phyloP scores from a whole-genome alignment of 1,139 yeast genomes.

The Candida sanyaensis region DNA sequence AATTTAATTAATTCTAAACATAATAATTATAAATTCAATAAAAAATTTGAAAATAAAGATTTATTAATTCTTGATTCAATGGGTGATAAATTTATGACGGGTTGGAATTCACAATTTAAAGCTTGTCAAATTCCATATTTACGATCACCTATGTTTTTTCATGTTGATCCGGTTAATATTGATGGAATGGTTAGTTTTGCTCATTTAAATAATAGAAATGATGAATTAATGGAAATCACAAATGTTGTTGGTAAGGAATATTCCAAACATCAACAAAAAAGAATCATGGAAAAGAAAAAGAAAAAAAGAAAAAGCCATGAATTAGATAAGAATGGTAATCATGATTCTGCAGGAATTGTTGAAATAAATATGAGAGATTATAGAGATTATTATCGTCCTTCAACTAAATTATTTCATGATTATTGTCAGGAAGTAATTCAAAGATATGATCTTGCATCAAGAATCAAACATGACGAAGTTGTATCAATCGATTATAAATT shows the following conservation, averaged over 20 bases:
- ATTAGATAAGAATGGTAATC: constrained; percentile 19
- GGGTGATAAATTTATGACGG: constrained; percentile 35
- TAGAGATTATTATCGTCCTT: constrained; percentile 49
- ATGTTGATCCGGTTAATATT: constrained; percentile 47
- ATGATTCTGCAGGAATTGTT: constrained; percentile 34
- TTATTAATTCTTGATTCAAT: constrained; percentile 35
- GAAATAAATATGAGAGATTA: constrained; percentile 49
- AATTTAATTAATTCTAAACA: constrained; percentile 22
- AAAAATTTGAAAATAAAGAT: constrained; percentile 15
- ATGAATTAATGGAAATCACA: constrained; percentile 42
- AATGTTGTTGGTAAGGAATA: constrained; percentile 50
- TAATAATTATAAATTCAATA: neutral
- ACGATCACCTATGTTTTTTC: constrained; percentile 55
- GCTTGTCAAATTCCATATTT: constrained; percentile 45
- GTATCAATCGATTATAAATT: constrained; percentile 30
- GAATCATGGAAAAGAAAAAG: constrained; percentile 21
- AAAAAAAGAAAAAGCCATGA: constrained; percentile 1
- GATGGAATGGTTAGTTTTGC: constrained; percentile 49
- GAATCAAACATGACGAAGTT: constrained; percentile 39
- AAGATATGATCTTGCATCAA: constrained; percentile 31
- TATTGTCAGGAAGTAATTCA: constrained; percentile 38
- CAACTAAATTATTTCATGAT: constrained; percentile 40
- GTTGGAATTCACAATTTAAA: constrained; percentile 48
- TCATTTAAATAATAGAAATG: constrained; percentile 29
- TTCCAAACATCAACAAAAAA: constrained; percentile 46